These are phyloP conservation scores for Calvatia gigantea DNA, from an alignment of 768 basidiomycete species.

Conservation along the genomic window DNA sequence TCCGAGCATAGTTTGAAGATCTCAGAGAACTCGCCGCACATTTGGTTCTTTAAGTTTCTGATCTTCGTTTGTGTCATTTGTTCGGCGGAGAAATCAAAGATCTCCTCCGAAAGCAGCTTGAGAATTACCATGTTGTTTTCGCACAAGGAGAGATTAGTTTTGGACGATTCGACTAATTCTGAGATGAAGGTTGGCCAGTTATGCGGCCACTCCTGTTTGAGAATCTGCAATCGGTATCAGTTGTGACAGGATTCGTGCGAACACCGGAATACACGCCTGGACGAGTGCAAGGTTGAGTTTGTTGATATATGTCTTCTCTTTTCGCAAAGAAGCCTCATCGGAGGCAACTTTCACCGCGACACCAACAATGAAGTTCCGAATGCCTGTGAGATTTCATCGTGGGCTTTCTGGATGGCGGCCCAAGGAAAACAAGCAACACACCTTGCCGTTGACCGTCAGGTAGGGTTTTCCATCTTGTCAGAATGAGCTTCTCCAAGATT, in stretches of 20 bases:
- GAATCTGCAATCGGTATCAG: constrained; percentile 56
- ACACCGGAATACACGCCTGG: constrained; percentile 51
- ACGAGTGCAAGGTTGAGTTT: constrained; percentile 97
- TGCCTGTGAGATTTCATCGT: constrained; percentile 47
- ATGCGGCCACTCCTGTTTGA: constrained; percentile 99
- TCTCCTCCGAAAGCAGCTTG: constrained; percentile 95
- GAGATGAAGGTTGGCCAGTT: constrained; percentile 98
- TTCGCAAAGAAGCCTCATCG: constrained; percentile 82
- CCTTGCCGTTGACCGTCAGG: constrained; percentile 94
- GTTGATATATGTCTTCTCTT: constrained; percentile 92
- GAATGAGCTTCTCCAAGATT: constrained; percentile 94
- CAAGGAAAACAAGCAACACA: constrained; percentile 22
- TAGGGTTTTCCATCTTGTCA: constrained; percentile 92
- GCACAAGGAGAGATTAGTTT: constrained; percentile 92
- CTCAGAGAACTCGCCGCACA: constrained; percentile 96
- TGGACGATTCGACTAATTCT: constrained; percentile 95
- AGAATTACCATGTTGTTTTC: constrained; percentile 99
- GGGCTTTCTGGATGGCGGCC: neutral
- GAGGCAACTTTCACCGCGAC: constrained; percentile 91
- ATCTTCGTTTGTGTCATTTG: constrained; percentile 98
- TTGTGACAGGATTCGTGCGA: constrained; percentile 3
- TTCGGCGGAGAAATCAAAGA: constrained; percentile 98
- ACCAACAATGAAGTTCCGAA: constrained; percentile 94
- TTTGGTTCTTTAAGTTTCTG: constrained; percentile 95
- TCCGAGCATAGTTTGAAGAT: constrained; percentile 98